Evolutionary conservation across 768 basidiomycete genomes (phyloP), one percentile per base, ranked within the genome.

Genomic region (Boletus subcaerulescens): DNA sequence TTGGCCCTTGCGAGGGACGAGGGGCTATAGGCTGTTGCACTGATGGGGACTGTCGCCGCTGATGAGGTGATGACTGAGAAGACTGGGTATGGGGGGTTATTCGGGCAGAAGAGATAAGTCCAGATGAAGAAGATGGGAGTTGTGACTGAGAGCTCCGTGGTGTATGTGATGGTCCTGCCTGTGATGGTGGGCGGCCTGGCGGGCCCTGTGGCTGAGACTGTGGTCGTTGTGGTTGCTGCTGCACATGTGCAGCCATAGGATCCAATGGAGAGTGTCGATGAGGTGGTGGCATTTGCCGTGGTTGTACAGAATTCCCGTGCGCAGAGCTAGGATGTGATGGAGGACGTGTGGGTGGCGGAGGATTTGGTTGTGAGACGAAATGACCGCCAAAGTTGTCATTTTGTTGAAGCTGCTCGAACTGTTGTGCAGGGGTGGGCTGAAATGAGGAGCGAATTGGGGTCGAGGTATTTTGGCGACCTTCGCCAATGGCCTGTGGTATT

Each of bases 351-450:
- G 67, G 75, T 10, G 69, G 75, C 5, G 67, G 71, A 63, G 67
- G 72, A 66, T 65, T 77, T 67, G 56, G 70, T 67, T 76, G 75
- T 7, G 67, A 52, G 31, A 67, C 67, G 48, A 76, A 77, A 59
- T 71, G 68, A 51, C 61, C 31, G 33, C 57, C 43, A 52, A 71
- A 78, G 35, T 55, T 64, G 45, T 75, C 71, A 50, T 57, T 58
- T 58, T 74, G 71, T 56, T 76, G 77, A 75, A 84, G 82, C 62
- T 83, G 77, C 52, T 81, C 81, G 56, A 80, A 77, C 52, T 82
- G 80, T 63, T 89, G 86, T 3, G 84, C 83, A 3, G 87, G 85
- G 0, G 86, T 87, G 13, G 77, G 65, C 29, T 77, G 77, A 61
- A 84, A 83, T 9, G 68, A 63, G 6, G 72, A 31, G 26, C 80